Evolutionary conservation across 108 stramenopile genomes (phyloP).

Genomic region (Pseudonitzschia multistriata): DNA sequence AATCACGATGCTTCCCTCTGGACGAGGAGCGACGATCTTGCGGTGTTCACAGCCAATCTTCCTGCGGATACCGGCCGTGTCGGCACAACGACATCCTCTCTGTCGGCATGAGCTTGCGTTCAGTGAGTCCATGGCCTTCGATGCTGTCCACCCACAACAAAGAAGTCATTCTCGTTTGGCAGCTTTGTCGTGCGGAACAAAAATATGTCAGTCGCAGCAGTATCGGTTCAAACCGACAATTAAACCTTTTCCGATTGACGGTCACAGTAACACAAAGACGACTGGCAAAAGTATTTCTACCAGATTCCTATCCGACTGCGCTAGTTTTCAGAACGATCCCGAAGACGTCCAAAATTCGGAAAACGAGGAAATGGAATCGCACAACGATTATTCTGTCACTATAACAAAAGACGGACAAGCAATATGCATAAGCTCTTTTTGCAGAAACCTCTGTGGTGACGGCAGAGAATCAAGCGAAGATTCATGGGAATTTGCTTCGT

Average conservation of each 20-base stretch:
- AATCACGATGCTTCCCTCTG: no score
- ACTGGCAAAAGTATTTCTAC: not conserved
- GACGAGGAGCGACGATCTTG: not conserved
- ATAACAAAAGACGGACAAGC: conserved; percentile 4
- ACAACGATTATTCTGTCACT: not conserved
- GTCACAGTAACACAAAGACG: not conserved
- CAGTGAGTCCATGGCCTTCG: not conserved
- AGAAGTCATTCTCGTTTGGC: not conserved
- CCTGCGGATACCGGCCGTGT: no score
- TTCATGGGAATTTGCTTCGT: conserved; percentile 41
- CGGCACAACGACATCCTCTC: no score
- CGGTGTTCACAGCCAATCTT: not conserved
- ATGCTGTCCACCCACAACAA: not conserved
- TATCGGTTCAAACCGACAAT: not conserved
- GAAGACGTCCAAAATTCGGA: not conserved
- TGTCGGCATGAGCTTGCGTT: not conserved
- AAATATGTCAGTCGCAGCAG: not conserved
- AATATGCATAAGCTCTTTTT: not conserved
- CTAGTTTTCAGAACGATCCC: not conserved
- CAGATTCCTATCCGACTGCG: not conserved
- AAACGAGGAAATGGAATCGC: not conserved
- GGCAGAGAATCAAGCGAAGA: not conserved
- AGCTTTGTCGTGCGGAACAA: not conserved
- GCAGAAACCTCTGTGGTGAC: not conserved
- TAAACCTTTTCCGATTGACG: not conserved